Evolutionary conservation across 2,329 filamentous ascomycete genomes (phyloP).

Genomic region (Dryadomyces quercus-mongolicae): DNA sequence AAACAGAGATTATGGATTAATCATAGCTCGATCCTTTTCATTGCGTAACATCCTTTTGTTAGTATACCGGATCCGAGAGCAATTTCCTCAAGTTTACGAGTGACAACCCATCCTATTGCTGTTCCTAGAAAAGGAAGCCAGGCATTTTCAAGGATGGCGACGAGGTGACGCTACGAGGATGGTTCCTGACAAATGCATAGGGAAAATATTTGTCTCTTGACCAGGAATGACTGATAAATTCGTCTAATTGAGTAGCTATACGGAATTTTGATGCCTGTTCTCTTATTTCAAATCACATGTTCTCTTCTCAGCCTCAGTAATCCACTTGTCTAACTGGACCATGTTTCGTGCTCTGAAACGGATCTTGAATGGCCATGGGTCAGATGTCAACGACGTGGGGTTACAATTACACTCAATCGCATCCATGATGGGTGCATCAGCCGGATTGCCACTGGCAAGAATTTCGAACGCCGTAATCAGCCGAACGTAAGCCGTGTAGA

Average conservation of each 20-base stretch:
- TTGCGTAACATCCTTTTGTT: no score
- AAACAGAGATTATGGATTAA: no score
- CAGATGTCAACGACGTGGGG: conserved; percentile 5
- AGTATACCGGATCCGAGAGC: no score
- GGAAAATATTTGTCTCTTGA: no score
- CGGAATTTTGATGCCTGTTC: no score
- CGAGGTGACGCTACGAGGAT: conserved; percentile 27
- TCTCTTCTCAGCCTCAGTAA: background rate
- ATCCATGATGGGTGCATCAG: conserved; percentile 29
- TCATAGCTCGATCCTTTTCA: no score
- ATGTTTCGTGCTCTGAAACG: background rate
- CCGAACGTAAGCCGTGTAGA: conserved; percentile 47
- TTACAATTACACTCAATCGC: conserved; percentile 4
- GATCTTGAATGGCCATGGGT: conserved; percentile 9
- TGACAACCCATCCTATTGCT: no score
- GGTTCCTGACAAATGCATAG: conserved; percentile 28
- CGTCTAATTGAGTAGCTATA: no score
- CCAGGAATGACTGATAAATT: no score
- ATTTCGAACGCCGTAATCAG: conserved; percentile 48
- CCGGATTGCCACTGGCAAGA: conserved; percentile 50
- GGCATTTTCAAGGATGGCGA: conserved; percentile 26
- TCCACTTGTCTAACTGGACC: background rate
- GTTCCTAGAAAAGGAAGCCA: no score
- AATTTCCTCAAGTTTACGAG: no score
- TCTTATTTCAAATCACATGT: background rate